Evolutionary conservation across 2,329 filamentous ascomycete species (phyloP), one percentile per base, ranked within the genome.

Genomic region (Colletotrichum plurivorum): DNA sequence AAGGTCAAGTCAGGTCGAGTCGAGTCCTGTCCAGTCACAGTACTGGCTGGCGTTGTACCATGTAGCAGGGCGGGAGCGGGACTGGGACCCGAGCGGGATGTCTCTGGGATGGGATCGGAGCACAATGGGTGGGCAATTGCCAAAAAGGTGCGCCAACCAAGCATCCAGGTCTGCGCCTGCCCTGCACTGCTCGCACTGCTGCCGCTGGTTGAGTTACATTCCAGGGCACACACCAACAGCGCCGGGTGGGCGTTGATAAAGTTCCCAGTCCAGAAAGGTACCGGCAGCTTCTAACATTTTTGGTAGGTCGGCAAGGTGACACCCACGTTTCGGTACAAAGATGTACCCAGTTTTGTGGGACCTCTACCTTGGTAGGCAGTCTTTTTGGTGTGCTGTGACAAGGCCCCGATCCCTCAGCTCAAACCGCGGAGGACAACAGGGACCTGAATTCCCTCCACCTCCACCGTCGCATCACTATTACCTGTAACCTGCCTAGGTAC

Each of bases 11-110:
- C 31, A 66, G 66, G 58, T 61, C 58, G 58, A 61, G 58, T 61
- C n/a, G n/a, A 49, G 25, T 60, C 62, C 31, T 45, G 62, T 65
- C 62, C 62, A 20, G 46, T 49, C n/a, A 55, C 41, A 57, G 54
- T 58, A 39, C 53, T 61, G 45, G 10, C 31, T 66, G 56, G 66
- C 60, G 66, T 66, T 66, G 62, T 66, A 66, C 49, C 62, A 69
- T 66, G 62, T 66, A 66, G 55, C 62, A 69, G 62, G 66, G 62
- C 61, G 62, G 62, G 62, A 69, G 41, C 66, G 61, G 66, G 66
- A 66, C 54, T 69, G 55, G 55, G 22, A 69, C 62, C 55, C 55
- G 62, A 56, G 66, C 62, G 62, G 66, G 55, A 69, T 67, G 56
- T 66, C 66, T 69, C 48, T 36, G 65, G 10, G 41, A 54, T 69